Conservation (phyloP, 768 basidiomycete species). For the Boletus subparvulus region DNA sequence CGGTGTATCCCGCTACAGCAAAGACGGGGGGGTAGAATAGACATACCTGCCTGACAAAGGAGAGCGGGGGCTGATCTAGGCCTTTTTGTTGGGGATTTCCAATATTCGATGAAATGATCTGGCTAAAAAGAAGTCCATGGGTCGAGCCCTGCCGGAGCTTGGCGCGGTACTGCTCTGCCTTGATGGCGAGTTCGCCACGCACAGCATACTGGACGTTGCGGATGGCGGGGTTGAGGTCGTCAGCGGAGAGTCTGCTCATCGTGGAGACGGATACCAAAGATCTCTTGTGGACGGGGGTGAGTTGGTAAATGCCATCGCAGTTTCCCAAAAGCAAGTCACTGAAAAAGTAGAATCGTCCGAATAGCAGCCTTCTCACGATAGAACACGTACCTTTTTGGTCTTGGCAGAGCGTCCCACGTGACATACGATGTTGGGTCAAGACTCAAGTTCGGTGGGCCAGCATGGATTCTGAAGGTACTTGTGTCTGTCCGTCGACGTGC, state of each 20-base stretch:
- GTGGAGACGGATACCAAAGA: constrained; percentile 8
- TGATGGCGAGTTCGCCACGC: constrained; percentile 94
- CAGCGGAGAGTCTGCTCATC: constrained; percentile 62
- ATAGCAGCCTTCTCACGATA: too few species aligned
- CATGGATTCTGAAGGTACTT: too few species aligned
- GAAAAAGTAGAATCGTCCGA: too few species aligned
- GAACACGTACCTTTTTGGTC: too few species aligned
- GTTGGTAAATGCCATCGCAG: constrained; percentile 14
- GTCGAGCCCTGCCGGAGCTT: constrained; percentile 52
- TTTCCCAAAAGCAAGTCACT: too few species aligned
- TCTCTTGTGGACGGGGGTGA: constrained; percentile 1
- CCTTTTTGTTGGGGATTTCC: constrained; percentile 98
- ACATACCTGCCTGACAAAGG: constrained; percentile 86
- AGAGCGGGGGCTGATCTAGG: constrained; percentile 89
- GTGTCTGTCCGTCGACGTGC: too few species aligned
- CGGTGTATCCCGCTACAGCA: not conserved
- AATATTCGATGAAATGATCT: constrained; percentile 93
- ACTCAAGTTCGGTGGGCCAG: too few species aligned
- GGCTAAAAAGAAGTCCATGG: constrained; percentile 75
- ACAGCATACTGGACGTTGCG: constrained; percentile 95
- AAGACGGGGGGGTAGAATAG: not conserved
- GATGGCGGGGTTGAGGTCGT: constrained; percentile 80
- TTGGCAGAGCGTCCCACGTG: too few species aligned
- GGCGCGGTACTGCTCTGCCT: constrained; percentile 80
- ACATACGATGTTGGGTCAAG: too few species aligned